Percentiles rank a stretch among this genome's conserved stretches.
These are phyloP conservation scores for Russula brevipes DNA, from an alignment of 768 basidiomycete species.

Conservation along the genomic window DNA sequence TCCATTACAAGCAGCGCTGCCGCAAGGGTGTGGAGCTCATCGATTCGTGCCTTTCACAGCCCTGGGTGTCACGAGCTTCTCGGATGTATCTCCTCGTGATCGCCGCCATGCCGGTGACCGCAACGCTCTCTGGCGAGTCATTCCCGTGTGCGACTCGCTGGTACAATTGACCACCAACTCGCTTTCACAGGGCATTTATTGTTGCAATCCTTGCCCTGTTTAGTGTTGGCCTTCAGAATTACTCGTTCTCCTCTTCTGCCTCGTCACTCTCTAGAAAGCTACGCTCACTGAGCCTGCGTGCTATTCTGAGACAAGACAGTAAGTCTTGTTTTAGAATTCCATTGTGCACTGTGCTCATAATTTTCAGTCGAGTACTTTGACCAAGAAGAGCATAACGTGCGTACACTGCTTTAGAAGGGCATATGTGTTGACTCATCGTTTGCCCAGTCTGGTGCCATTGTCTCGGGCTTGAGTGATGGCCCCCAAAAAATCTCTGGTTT, in stretches of 20 bases:
- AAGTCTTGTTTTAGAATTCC: conserved; percentile 24
- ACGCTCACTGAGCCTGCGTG: conserved; percentile 62
- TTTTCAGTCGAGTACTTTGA: conserved; percentile 75
- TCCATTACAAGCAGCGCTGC: conserved; percentile 9
- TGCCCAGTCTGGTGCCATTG: conserved; percentile 66
- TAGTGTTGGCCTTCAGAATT: conserved; percentile 58
- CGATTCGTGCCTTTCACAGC: conserved; percentile 31
- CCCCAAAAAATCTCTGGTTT: conserved; percentile 83
- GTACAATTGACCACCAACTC: conserved; percentile 11
- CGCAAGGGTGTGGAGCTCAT: neutral
- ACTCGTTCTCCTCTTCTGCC: conserved; percentile 58
- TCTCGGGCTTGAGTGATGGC: conserved; percentile 69
- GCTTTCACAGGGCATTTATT: conserved; percentile 55
- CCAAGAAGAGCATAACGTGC: conserved; percentile 67
- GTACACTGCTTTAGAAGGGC: conserved; percentile 27
- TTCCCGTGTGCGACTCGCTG: neutral
- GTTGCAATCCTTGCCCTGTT: conserved; percentile 61
- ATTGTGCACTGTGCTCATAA: conserved; percentile 13
- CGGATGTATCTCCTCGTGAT: conserved; percentile 32
- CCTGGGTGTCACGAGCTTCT: conserved; percentile 51
- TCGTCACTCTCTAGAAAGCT: conserved; percentile 62
- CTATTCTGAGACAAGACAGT: conserved; percentile 84
- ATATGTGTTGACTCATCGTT: conserved; percentile 14
- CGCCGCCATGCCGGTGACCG: conserved; percentile 54
- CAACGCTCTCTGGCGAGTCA: conserved; percentile 55